Evolutionary conservation across 2,329 filamentous ascomycete genomes (phyloP), one percentile per base, ranked within the genome.

Genomic region (Coniochaeta sp.): DNA sequence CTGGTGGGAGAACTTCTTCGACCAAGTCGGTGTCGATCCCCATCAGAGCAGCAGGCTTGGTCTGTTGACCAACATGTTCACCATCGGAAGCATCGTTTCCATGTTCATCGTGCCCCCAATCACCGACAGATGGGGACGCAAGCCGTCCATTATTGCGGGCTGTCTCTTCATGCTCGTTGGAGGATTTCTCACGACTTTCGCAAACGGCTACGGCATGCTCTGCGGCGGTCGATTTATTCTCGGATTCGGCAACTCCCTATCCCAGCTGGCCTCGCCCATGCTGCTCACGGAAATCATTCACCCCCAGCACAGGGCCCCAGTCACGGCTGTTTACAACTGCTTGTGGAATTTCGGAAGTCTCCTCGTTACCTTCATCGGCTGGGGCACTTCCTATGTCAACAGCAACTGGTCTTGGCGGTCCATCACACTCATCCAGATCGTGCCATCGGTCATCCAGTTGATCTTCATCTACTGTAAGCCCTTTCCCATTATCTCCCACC

Each of bases 281-380:
- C 72, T 86, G 7, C 73, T 86, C 9, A 81, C 80, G 5, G 84
- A 87, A 69, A 76, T 87, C 54, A 81, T 78, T 67, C 83, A 87
- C 61, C 83, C 83, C 20, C 83, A 86, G 61, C 83, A 87, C 62
- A 79, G 83, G 61, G 83, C 77, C 26, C 78, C 77, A 26, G 74
- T 86, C 46, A 86, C 83, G 1, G 74, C 83, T 10, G 74, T 86
- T 52, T 86, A 86, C 67, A 86, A 87, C 65, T 85, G 80, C 59
- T 67, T 86, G 49, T 87, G 82, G 82, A 84, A 85, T 62, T 64
- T 61, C 53, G 61, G 68, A 22, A 40, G 35, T 40, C 35, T 40
- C 10, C 50, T 83, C 49, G 81, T 83, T 27, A 79, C 80, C 3
- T 81, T 78, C 69, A 74, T 85, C 48, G 81, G 82, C 32, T 85